Conservation (phyloP, 1,139 yeast species). For the Blastobotrys arbuscula region DNA sequence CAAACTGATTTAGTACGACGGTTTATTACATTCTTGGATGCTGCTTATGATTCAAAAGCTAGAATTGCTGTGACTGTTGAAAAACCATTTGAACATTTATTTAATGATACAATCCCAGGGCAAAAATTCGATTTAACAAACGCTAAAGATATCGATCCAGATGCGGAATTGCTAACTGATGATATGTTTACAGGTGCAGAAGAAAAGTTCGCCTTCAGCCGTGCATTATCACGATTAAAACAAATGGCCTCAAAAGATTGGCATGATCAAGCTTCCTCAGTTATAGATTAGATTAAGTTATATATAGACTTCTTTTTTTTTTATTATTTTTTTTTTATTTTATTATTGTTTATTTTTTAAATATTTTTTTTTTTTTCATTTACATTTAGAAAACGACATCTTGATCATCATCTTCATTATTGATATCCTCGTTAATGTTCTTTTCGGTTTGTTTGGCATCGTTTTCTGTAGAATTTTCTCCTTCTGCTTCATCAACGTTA, state of each 20-base stretch:
- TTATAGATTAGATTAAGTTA: constrained; percentile 2
- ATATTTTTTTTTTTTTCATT: background rate
- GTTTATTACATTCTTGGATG: constrained; percentile 89
- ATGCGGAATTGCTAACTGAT: constrained; percentile 63
- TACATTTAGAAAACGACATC: constrained; percentile 23
- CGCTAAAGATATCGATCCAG: constrained; percentile 59
- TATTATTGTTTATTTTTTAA: background rate
- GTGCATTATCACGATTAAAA: constrained; percentile 83
- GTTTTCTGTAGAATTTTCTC: constrained; percentile 5
- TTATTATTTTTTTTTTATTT: background rate
- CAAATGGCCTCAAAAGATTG: constrained; percentile 95
- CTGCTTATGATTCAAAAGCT: constrained; percentile 87
- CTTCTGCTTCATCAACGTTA: constrained; percentile 15
- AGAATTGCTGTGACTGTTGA: constrained; percentile 85
- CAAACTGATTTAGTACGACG: constrained; percentile 81
- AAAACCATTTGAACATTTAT: constrained; percentile 74
- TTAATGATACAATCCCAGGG: constrained; percentile 55
- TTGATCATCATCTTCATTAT: constrained; percentile 19
- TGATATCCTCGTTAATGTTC: constrained; percentile 6
- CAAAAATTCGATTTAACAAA: constrained; percentile 34
- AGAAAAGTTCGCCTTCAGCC: constrained; percentile 92
- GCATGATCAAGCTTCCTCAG: constrained; percentile 32
- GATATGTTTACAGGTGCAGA: constrained; percentile 84
- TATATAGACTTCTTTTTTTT: background rate
- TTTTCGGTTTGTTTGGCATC: constrained; percentile 16